These are phyloP conservation scores for Agrocybe praecox DNA, from an alignment of 768 basidiomycete species.

Conservation along the genomic window DNA sequence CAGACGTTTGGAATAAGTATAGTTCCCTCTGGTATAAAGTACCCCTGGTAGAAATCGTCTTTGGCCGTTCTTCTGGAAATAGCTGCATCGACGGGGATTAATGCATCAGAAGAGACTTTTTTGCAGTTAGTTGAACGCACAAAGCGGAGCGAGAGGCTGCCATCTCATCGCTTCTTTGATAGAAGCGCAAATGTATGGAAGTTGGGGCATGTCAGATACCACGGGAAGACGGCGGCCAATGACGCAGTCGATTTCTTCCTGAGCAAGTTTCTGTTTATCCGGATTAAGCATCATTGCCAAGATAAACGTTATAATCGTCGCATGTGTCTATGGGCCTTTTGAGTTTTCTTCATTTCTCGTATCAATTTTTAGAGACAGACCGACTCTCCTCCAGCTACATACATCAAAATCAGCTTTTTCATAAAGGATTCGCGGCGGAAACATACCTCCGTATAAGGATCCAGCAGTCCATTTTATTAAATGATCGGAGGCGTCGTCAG, in stretches of 20 bases:
- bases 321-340: not conserved
- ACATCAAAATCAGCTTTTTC: too few relatives aligned
- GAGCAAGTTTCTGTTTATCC: not conserved
- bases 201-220: not conserved
- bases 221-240: not conserved
- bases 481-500: conserved; percentile 1
- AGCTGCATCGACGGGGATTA: too few relatives aligned
- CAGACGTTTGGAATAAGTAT: not conserved
- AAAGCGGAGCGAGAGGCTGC: not conserved
- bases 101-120: too few relatives aligned
- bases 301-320: not conserved
- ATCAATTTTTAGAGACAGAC: too few relatives aligned
- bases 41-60: not conserved
- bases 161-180: not conserved
- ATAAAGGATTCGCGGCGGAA: too few relatives aligned
- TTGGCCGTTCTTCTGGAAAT: not conserved
- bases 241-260: not conserved
- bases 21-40: not conserved
- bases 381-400: conserved; percentile 5
- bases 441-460: conserved; percentile 11
- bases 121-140: not conserved
- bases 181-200: not conserved
- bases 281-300: not conserved
- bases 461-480: conserved; percentile 9
- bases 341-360: too few relatives aligned